Base-by-base conservation (phyloP, 1,284 basidiomycete species). In the Trametes hirsuta region DNA sequence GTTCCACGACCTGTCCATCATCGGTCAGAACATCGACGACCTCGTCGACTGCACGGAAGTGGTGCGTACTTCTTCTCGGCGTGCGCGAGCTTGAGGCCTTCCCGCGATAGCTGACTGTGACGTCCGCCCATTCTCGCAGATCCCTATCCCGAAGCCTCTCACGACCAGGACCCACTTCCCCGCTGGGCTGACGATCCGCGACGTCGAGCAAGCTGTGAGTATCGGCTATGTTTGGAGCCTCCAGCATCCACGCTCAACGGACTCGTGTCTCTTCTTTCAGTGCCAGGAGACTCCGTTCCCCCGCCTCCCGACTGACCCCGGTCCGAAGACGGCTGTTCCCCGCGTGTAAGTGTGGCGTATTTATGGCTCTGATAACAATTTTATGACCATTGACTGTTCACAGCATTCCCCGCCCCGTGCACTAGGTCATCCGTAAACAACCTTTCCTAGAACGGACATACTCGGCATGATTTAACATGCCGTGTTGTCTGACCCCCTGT, bases 1-100 rank as follows among this genome's bases (percentile, higher is more conserved):
- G 18, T 66, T 69, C 64, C 39, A 50, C 34, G 68, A 41, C 64
- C 30, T 41, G 21, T n/a, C 49, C 45, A n/a, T 40, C 25, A 53
- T 69, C 18, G 71, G 66, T 14, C 71, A 70, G 50, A 52, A 62
- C 50, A 45, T 49, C 39, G 46, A 44, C 41, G 22, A 62, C 39
- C 42, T 68, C 25, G 56, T 62, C 30, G 69, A 69, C 53, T 70
- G 69, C 57, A 68, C 68, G 15, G 68, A 70, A 15, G 68, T 55
- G 53, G 66, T 70, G 12, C 42, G 42, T 53, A 30, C 42, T 9
- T 37, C 18, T 36, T n/a, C 15, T 10, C n/a, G 3, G 25, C 10
- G 42, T 35, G 4, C 11, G 6, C 46, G 8, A 22, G 21, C 39
- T 6, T 10, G 14, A 37, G 14, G 30, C 39, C 12, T 5, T 40